Base-by-base conservation (phyloP, 2,329 filamentous ascomycete genomes). In the Aspergillus ochraceoroseus region DNA sequence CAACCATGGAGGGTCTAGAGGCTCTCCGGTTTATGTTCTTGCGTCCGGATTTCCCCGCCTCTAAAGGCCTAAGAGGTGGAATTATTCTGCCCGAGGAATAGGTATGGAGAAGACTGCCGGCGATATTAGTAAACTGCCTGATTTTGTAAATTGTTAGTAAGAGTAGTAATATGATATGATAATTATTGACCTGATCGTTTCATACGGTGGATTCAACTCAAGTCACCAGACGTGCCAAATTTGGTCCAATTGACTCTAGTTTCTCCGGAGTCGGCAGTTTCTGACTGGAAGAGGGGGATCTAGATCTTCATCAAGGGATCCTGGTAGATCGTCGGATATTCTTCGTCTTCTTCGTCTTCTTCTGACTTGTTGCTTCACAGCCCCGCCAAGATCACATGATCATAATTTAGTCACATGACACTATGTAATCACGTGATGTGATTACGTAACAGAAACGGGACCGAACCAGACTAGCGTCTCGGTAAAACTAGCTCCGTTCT, bases 401-500 rank as follows among this genome's bases (percentile, higher is more conserved):
- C n/a, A n/a, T n/a, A n/a, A n/a, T n/a, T n/a, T n/a, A n/a, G n/a
- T n/a, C n/a, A n/a, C n/a, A n/a, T n/a, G n/a, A n/a, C n/a, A n/a
- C n/a, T n/a, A n/a, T n/a, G n/a, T n/a, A n/a, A n/a, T n/a, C n/a
- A n/a, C n/a, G n/a, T n/a, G n/a, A n/a, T n/a, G n/a, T n/a, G n/a
- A n/a, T n/a, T n/a, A n/a, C n/a, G n/a, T n/a, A n/a, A n/a, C n/a
- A n/a, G n/a, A n/a, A n/a, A n/a, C n/a, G n/a, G n/a, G n/a, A n/a
- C n/a, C n/a, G n/a, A n/a, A n/a, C 3, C 14, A 25, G 29, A 19
- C 42, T 45, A 39, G 35, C 18, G 34, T 27, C 37, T 54, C 56
- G 61, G 59, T 47, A 49, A 55, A 54, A 39, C 43, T 58, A 52
- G 43, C 48, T 57, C 54, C 58, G 53, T 29, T 39, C 9, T 22